Evolutionary conservation across 2,329 filamentous ascomycete species (phyloP), one percentile per base, ranked within the genome.

Genomic region (Ascochyta fabae): DNA sequence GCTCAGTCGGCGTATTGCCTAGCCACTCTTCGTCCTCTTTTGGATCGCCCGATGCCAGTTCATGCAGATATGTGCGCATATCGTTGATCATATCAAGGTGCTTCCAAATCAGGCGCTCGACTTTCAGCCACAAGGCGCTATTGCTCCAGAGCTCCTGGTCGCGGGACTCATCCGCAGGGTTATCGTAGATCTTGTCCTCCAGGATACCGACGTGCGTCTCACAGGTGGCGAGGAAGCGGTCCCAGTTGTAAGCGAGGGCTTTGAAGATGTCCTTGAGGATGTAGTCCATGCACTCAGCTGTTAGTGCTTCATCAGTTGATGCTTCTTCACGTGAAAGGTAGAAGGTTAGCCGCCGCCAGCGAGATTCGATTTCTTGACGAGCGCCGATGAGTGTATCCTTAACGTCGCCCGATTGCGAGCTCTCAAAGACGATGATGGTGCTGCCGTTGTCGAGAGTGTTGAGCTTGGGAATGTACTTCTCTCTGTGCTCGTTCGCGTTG

Each of bases 351-450:
- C 82, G 72, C 8, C 81, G 76, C 82, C 82, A 84, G n/a, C 78
- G 74, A n/a, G 75, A 75, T 64, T 84, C 82, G 43, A 80, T 77
- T 53, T 82, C 78, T 40, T 80, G 76, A 13, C 81, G 74, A 3
- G 82, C 80, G 2, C 78, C 72, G 19, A 84, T 78, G 9, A 84
- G 59, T 1, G 81, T 84, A 59, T 84, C 79, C 34, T 80, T 74
- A 24, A 81, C 77, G 10, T 73, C 75, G 16, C 76, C 74, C 2
- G 79, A 79, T 26, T 81, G 77, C 0, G 80, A 80, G 43, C 80
- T 78, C 56, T 84, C 82, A 56, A 84, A 83, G 26, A 84, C 70
- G 49, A 84, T 81, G 51, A 84, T 79, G 0, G 80, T 81, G 54
- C 67, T 74, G 23, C 70, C 76, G 43, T 83, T 83, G 55, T 84